These are phyloP conservation scores for Amaranthus palmeri DNA, from an alignment of 148 eudicot species.

Conservation along the genomic window DNA sequence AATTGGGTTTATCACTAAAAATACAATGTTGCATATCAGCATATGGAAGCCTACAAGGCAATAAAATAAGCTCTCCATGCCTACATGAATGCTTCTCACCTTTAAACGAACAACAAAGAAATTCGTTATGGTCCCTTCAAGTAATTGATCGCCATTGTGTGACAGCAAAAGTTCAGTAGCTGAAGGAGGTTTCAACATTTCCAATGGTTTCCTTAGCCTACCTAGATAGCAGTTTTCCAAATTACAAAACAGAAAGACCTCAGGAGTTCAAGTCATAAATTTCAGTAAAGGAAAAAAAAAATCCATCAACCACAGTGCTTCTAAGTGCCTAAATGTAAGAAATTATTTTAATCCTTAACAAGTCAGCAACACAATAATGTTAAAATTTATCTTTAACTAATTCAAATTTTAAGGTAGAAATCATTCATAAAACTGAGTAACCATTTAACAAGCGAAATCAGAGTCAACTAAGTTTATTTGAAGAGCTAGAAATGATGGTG, in stretches of 20 bases:
- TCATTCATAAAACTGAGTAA: not conserved
- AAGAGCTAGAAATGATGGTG: no score
- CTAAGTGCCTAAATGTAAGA: not conserved
- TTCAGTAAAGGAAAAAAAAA: constrained; percentile 5
- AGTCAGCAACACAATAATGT: not conserved
- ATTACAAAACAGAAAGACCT: constrained; percentile 18
- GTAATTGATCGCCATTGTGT: constrained; percentile 65
- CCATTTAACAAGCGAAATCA: not conserved
- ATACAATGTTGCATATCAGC: not conserved
- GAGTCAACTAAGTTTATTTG: not conserved
- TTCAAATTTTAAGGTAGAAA: not conserved
- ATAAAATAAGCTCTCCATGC: not conserved
- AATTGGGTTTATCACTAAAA: not conserved
- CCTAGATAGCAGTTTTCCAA: constrained; percentile 25
- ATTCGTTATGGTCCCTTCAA: constrained; percentile 82
- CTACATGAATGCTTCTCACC: constrained; percentile 37
- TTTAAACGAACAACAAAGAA: constrained; percentile 71
- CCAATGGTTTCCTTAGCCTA: constrained; percentile 82
- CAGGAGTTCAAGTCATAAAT: constrained; percentile 5
- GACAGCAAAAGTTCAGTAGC: constrained; percentile 78
- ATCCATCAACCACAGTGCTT: not conserved
- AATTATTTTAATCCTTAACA: not conserved
- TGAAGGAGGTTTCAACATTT: constrained; percentile 68
- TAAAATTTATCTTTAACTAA: not conserved
- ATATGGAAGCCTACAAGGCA: no score